Percentiles rank a stretch among this genome's conserved stretches.
Evolutionary conservation across 192 early-diverging fungal species (phyloP).

Genomic region (Podila horticola): DNA sequence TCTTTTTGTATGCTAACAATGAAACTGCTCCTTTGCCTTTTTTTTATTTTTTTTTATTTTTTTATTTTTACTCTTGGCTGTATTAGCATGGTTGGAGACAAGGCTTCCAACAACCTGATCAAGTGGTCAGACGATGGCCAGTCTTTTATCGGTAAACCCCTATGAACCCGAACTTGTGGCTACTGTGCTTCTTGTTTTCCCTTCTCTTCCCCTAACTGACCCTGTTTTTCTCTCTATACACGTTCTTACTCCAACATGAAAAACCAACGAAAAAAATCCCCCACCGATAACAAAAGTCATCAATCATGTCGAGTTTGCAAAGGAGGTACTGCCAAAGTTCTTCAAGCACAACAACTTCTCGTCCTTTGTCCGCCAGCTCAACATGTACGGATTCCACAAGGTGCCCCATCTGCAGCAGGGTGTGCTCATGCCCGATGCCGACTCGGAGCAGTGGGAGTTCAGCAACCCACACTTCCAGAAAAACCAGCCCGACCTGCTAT

Average conservation of each 20-base stretch:
- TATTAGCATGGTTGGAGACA: conserved; percentile 89
- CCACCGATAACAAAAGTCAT: conserved; percentile 46
- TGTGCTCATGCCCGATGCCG: conserved; percentile 77
- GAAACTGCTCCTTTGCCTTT: background rate
- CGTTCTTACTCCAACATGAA: background rate
- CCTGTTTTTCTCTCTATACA: background rate
- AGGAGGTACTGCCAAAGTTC: conserved; percentile 83
- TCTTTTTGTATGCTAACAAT: background rate
- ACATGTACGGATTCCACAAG: conserved; percentile 98
- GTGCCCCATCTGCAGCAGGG: conserved; percentile 94
- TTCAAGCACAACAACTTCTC: conserved; percentile 95
- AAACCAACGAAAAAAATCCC: background rate
- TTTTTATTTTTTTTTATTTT: background rate
- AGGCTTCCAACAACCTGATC: conserved; percentile 81
- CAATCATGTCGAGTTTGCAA: conserved; percentile 83
- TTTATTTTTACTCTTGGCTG: background rate
- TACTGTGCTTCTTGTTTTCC: too few species aligned
- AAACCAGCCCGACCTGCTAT: conserved; percentile 88
- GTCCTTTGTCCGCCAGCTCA: conserved; percentile 92
- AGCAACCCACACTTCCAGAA: conserved; percentile 88
- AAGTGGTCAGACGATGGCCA: conserved; percentile 88
- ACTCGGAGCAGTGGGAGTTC: conserved; percentile 92
- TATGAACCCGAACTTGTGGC: too few species aligned
- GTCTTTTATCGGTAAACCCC: conserved; percentile 77
- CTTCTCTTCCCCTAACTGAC: background rate